Percentiles rank a stretch among this genome's conserved stretches.
phyloP scores from a whole-genome alignment of 225 moss, liverwort and hornwort species.

The Takakia lepidozioides region DNA sequence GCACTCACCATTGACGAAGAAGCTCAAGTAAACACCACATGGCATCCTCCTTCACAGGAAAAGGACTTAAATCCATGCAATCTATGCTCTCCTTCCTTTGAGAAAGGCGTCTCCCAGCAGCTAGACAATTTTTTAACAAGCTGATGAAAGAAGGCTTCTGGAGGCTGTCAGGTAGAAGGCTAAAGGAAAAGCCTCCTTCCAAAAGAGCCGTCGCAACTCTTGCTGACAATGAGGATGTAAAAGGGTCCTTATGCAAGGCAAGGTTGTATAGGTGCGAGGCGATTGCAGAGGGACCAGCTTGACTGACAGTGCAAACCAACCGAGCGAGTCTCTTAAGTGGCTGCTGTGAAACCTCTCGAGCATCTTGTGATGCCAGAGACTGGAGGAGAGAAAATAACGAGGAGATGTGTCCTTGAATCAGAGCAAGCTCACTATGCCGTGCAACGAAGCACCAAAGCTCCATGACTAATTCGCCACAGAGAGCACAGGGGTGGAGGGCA shows the following conservation, averaged over 20 bases:
- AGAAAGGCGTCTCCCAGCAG: slow-evolving; percentile 37
- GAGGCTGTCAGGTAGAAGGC: slow-evolving; percentile 21
- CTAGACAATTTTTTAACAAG: slow-evolving; percentile 49
- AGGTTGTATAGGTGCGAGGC: slow-evolving; percentile 41
- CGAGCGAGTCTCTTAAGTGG: slow-evolving; percentile 57
- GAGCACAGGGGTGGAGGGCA: slow-evolving; percentile 61
- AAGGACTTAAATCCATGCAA: too few species aligned
- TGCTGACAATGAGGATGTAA: slow-evolving; percentile 29
- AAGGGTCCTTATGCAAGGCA: slow-evolving; percentile 52
- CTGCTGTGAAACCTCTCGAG: slow-evolving; percentile 26
- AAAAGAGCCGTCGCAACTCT: slow-evolving; percentile 46
- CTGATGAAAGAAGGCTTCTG: slow-evolving; percentile 19
- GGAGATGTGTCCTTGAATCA: slow-evolving; percentile 46
- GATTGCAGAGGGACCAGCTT: slow-evolving; percentile 42
- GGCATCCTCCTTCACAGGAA: slow-evolving; percentile 7
- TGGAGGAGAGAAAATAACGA: slow-evolving; percentile 53
- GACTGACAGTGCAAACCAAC: slow-evolving; percentile 48
- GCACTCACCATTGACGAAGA: slow-evolving; percentile 36
- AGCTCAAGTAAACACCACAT: slow-evolving; percentile 45
- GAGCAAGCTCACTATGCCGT: slow-evolving; percentile 36
- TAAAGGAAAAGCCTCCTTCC: slow-evolving; percentile 55
- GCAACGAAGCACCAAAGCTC: slow-evolving; percentile 70
- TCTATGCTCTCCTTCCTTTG: too few species aligned
- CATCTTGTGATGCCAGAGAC: slow-evolving; percentile 32
- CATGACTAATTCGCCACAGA: slow-evolving; percentile 64